Percentiles rank a stretch among this genome's conserved stretches.
These are phyloP conservation scores for Clonostachys chloroleuca DNA, from an alignment of 2,329 filamentous ascomycete species.

Conservation along the genomic window DNA sequence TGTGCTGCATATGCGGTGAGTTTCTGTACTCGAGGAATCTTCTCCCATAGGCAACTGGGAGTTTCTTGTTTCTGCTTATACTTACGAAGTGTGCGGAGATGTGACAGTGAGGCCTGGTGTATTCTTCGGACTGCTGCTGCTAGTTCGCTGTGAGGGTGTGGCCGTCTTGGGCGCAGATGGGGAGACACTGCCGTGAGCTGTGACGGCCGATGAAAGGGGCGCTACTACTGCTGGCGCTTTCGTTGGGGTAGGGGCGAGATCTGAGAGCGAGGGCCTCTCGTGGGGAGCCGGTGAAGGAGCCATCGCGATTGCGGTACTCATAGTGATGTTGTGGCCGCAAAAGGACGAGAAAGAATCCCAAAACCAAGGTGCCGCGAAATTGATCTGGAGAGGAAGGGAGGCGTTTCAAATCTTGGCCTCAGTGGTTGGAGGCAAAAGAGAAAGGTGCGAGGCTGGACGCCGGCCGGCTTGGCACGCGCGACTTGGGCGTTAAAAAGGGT, in stretches of 20 bases:
- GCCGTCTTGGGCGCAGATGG: slow-evolving; percentile 23
- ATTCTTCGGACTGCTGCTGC: slow-evolving; percentile 50
- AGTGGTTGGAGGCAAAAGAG: too few relatives aligned
- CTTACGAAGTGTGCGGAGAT: slow-evolving; percentile 56
- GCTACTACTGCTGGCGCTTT: slow-evolving; percentile 12
- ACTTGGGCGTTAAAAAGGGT: too few relatives aligned
- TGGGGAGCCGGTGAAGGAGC: slow-evolving; percentile 64
- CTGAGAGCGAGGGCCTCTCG: slow-evolving; percentile 55
- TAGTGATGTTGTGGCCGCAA: slow-evolving; percentile 25
- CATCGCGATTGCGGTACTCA: slow-evolving; percentile 67
- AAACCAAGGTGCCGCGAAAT: too few relatives aligned
- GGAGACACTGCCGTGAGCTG: slow-evolving; percentile 22
- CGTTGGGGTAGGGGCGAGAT: slow-evolving; percentile 32
- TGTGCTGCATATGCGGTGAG: slow-evolving; percentile 13
- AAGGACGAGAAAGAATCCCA: too few relatives aligned
- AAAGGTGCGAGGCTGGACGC: too few relatives aligned
- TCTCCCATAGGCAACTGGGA: background rate
- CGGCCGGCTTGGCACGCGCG: too few relatives aligned
- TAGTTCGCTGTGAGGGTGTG: slow-evolving; percentile 39
- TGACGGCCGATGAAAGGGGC: too few relatives aligned
- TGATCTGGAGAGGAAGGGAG: too few relatives aligned
- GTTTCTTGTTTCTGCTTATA: slow-evolving; percentile 8
- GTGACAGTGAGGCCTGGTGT: slow-evolving; percentile 37
- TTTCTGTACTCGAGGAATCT: too few relatives aligned
- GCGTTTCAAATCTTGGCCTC: too few relatives aligned